Evolutionary conservation across 768 basidiomycete genomes (phyloP), one percentile per base, ranked within the genome.

Genomic region (Podaxis sp.): DNA sequence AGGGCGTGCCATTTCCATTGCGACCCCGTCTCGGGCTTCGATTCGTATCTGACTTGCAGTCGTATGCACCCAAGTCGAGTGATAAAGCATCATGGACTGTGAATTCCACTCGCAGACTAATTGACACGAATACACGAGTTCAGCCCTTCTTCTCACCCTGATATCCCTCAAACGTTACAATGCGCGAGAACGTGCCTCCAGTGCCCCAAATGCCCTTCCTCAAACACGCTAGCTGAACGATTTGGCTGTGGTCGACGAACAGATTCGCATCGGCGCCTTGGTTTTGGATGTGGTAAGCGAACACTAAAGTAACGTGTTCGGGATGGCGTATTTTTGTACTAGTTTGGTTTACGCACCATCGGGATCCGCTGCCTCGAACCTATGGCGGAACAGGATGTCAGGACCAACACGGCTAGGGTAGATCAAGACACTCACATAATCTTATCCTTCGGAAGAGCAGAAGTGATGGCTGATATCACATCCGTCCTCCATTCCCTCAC

Each of bases 171-270:
- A 79, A 77, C 23, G 78, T 79, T 14, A 81, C 75, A 16, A 80
- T 68, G 46, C 74, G 70, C n/a, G 71, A 75, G 58, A 80, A 79
- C 16, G 77, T 79, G 54, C 71, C 68, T 32, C 74, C 75, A 36
- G 77, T 78, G 36, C 78, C 77, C 78, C 77, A 79, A 18, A 80
- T 78, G 23, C 78, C 78, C 37, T 73, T 73, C 55, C 77, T 69
- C 53, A 77, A 67, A 65, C 77, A 79, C 5, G 76, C 74, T 54
- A 79, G 69, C 65, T 81, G 77, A 44, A 80, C 76, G 55, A 76
- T 73, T 58, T 79, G 78, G 50, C 75, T 76, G 55, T 79, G 79
- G 63, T 79, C 78, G 56, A 79, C 70, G 65, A 79, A 79, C 56
- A 77, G 59, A 61, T 80, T 79, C 25, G 75, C 72, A 50, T 74